Conservation (phyloP, 2,329 filamentous ascomycete species). For the Talaromyces verruculosus region DNA sequence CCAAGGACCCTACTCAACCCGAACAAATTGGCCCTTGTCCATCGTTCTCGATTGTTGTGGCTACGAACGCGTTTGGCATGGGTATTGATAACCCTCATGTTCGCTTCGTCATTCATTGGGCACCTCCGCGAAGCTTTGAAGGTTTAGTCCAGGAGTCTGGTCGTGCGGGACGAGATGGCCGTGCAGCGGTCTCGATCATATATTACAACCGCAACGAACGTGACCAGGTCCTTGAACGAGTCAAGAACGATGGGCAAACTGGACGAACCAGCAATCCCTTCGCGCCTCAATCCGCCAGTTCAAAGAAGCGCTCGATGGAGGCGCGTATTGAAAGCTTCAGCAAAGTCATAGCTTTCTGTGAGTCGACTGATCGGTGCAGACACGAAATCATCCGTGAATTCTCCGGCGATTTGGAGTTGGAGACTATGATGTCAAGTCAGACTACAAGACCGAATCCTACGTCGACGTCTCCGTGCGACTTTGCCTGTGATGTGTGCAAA, state of each 20-base stretch:
- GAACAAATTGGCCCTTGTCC: slow-evolving; percentile 36
- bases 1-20: slow-evolving; percentile 24
- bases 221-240: slow-evolving; percentile 64
- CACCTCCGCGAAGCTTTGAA: slow-evolving; percentile 89
- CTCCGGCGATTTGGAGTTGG: slow-evolving; percentile 64
- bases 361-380: slow-evolving; percentile 69
- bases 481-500: slow-evolving; percentile 77
- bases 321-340: slow-evolving; percentile 62
- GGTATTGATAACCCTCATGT: slow-evolving; percentile 96
- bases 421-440: slow-evolving; percentile 31
- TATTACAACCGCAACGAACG: slow-evolving; percentile 89
- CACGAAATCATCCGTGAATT: slow-evolving; percentile 74
- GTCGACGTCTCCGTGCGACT: slow-evolving; percentile 59
- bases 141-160: slow-evolving; percentile 96
- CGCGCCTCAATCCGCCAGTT: slow-evolving; percentile 42
- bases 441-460: slow-evolving; percentile 4
- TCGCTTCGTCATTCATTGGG: slow-evolving; percentile 93
- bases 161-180: slow-evolving; percentile 83
- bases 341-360: slow-evolving; percentile 76
- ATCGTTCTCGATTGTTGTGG: slow-evolving; percentile 88
- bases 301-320: slow-evolving; percentile 38
- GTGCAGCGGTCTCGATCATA: slow-evolving; percentile 80
- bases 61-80: slow-evolving; percentile 96
- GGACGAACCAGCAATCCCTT: slow-evolving; percentile 49
- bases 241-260: slow-evolving; percentile 41